Percentiles rank a stretch among this genome's conserved stretches.
phyloP scores from a whole-genome alignment of 2,329 filamentous ascomycete genomes.

The Aspergillus sp. region DNA sequence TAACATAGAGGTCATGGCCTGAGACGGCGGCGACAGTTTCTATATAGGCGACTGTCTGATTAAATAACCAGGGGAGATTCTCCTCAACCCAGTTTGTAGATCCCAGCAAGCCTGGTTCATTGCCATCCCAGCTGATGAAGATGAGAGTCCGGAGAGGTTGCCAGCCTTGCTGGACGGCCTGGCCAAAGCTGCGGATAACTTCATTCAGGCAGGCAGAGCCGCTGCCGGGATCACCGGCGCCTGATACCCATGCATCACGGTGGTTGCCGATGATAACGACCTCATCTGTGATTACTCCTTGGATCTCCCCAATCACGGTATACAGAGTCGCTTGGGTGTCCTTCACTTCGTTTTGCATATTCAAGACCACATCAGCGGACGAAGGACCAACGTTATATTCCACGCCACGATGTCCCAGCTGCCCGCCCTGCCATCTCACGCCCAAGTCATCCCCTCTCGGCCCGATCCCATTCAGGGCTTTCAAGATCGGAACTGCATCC shows the following conservation, averaged over 20 bases:
- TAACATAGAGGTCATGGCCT: constrained; percentile 2
- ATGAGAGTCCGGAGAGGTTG: constrained; percentile 46
- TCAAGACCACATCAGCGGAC: constrained; percentile 11
- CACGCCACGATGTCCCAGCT: constrained; percentile 4
- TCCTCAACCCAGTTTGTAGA: neutral
- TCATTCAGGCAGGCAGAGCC: constrained; percentile 48
- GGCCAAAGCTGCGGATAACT: constrained; percentile 45
- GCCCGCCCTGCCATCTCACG: constrained; percentile 7
- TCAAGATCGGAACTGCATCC: constrained; percentile 16
- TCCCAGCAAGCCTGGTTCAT: neutral
- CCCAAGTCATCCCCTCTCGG: constrained; percentile 17
- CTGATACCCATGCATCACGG: constrained; percentile 51
- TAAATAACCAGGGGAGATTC: neutral
- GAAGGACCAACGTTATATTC: constrained; percentile 11
- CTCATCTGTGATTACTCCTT: constrained; percentile 10
- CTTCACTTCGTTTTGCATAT: constrained; percentile 10
- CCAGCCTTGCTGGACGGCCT: constrained; percentile 45
- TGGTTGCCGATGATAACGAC: constrained; percentile 51
- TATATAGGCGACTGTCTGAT: neutral
- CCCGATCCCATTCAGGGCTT: constrained; percentile 26
- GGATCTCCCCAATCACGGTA: neutral
- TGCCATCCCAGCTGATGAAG: constrained; percentile 5
- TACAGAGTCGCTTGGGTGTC: neutral
- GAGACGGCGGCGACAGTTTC: neutral
- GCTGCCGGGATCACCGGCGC: constrained; percentile 49